Evolutionary conservation across 1,284 basidiomycete species (phyloP).

Genomic region (Chiua sp.): DNA sequence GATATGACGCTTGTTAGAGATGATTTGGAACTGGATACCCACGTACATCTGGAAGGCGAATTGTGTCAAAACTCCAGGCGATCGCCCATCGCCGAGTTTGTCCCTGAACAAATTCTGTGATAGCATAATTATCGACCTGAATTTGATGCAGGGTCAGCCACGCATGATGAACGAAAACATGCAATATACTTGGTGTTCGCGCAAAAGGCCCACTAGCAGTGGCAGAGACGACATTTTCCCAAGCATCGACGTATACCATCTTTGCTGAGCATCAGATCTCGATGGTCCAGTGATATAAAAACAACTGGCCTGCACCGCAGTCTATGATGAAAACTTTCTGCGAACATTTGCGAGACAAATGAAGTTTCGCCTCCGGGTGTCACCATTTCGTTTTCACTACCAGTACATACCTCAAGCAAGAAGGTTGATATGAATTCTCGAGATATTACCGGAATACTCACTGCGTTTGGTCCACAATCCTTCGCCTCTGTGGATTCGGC

Average conservation of each 20-base stretch:
- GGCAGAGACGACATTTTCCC: slow-evolving; percentile 83
- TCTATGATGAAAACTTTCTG: slow-evolving; percentile 63
- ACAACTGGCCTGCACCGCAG: slow-evolving; percentile 55
- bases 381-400: slow-evolving; percentile 85
- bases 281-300: not conserved
- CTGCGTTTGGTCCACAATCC: slow-evolving; percentile 65
- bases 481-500: slow-evolving; percentile 64
- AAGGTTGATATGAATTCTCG: slow-evolving; percentile 5
- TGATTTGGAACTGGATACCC: not conserved
- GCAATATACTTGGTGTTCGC: slow-evolving; percentile 51
- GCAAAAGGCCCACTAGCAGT: slow-evolving; percentile 63
- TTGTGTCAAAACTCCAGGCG: slow-evolving; percentile 78
- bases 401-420: slow-evolving; percentile 71
- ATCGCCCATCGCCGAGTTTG: slow-evolving; percentile 90
- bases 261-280: slow-evolving; percentile 32
- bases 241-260: slow-evolving; percentile 94
- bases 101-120: slow-evolving; percentile 85
- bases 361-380: slow-evolving; percentile 82
- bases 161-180: not conserved
- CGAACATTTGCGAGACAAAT: slow-evolving; percentile 82
- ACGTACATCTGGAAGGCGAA: slow-evolving; percentile 79
- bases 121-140: slow-evolving; percentile 84
- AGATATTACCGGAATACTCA: slow-evolving; percentile 33
- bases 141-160: slow-evolving; percentile 2
- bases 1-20: slow-evolving; percentile 13